Conservation (phyloP, 2,329 filamentous ascomycete species). For the Coleophoma cylindrospora region DNA sequence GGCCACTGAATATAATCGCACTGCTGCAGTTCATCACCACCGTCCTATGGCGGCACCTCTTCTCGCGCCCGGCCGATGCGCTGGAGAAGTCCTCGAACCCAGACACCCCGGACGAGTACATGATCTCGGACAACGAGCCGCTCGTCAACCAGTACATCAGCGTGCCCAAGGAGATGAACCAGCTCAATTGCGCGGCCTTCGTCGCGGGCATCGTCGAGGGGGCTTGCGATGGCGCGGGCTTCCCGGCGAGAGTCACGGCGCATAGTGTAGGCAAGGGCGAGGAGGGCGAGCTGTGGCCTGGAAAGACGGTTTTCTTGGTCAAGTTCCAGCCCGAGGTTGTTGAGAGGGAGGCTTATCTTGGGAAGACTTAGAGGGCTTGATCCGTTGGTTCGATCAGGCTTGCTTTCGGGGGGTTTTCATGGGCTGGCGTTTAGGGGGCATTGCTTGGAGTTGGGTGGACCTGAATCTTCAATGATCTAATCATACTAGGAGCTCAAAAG, state of each 20-base stretch:
- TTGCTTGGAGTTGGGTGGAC: constrained; percentile 17
- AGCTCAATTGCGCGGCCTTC: constrained; percentile 93
- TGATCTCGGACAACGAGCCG: constrained; percentile 98
- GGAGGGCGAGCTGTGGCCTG: constrained; percentile 83
- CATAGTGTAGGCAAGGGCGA: constrained; percentile 64
- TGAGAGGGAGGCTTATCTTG: constrained; percentile 82
- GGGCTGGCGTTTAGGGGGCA: constrained; percentile 14
- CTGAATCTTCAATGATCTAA: constrained; percentile 1
- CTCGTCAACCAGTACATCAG: constrained; percentile 92
- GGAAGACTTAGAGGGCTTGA: constrained; percentile 37
- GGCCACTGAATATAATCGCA: constrained; percentile 82
- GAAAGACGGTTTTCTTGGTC: constrained; percentile 91
- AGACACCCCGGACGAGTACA: constrained; percentile 88
- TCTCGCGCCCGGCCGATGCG: constrained; percentile 83
- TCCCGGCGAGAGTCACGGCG: constrained; percentile 83
- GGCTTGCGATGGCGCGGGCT: constrained; percentile 88
- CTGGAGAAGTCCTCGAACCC: constrained; percentile 84
- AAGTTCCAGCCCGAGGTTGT: constrained; percentile 89
- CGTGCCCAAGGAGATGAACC: constrained; percentile 90
- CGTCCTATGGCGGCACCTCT: constrained; percentile 86
- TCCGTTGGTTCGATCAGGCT: no score
- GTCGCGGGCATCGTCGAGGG: constrained; percentile 95
- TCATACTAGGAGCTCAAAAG: no score
- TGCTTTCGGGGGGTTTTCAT: neutral
- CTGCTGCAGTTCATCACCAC: constrained; percentile 95